These are phyloP conservation scores for Favolaschia claudopus DNA, from an alignment of 768 basidiomycete genomes.

Conservation along the genomic window DNA sequence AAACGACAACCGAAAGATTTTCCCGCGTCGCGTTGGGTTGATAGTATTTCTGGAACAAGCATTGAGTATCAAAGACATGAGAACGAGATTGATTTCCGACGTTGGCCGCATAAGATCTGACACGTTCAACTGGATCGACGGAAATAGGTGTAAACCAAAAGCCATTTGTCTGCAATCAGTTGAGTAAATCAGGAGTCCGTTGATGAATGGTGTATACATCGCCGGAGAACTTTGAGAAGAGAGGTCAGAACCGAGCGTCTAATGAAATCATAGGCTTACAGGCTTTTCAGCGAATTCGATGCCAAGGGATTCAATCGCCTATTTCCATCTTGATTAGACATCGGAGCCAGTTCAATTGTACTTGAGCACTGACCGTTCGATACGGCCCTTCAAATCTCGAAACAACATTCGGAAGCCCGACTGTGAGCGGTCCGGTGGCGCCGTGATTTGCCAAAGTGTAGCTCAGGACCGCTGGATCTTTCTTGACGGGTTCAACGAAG, in stretches of 20 bases:
- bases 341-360: too few species aligned
- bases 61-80: background rate
- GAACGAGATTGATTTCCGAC: background rate
- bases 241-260: background rate
- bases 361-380: too few species aligned
- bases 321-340: too few species aligned
- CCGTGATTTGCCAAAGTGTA: background rate
- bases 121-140: background rate
- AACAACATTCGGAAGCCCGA: too few species aligned
- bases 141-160: slow-evolving; percentile 8
- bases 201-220: background rate
- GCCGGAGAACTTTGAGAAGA: slow-evolving; percentile 12
- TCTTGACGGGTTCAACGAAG: background rate
- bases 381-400: too few species aligned
- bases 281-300: background rate
- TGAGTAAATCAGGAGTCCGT: background rate
- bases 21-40: slow-evolving; percentile 30
- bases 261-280: background rate
- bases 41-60: slow-evolving; percentile 25
- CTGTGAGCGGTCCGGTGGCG: too few species aligned
- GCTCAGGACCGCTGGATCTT: background rate
- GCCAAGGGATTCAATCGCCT: slow-evolving; percentile 10
- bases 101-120: slow-evolving; percentile 17
- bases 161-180: background rate
- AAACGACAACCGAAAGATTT: slow-evolving; percentile 39